A percentile compares a stretch with the other conserved stretches of the same genome.
phyloP scores from a whole-genome alignment of 192 early-diverging fungal species.

The Linnemannia zychae region DNA sequence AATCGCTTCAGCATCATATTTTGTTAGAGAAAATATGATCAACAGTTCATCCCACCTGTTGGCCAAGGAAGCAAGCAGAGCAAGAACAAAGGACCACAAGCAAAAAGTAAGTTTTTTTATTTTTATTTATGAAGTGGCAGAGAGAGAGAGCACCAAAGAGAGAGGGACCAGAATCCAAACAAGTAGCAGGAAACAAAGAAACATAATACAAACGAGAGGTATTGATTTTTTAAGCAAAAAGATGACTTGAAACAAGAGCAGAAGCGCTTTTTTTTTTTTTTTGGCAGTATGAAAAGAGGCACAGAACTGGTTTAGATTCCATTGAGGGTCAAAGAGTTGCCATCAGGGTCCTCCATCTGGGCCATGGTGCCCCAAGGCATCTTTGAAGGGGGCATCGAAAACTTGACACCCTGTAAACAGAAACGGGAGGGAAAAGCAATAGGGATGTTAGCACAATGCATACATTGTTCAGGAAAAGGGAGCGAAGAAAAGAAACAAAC shows the following conservation, averaged over 20 bases:
- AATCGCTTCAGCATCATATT: too few species aligned
- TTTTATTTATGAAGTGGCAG: too few species aligned
- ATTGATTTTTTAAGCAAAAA: too few species aligned
- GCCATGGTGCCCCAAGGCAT: slow-evolving; percentile 49
- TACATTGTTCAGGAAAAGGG: background rate
- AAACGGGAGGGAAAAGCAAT: background rate
- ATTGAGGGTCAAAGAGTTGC: slow-evolving; percentile 26
- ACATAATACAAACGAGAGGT: background rate
- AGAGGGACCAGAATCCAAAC: too few species aligned
- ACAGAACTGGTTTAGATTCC: background rate
- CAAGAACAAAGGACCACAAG: too few species aligned
- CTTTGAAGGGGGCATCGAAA: slow-evolving; percentile 32
- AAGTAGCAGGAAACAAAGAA: background rate
- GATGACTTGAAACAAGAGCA: too few species aligned
- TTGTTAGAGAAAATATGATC: too few species aligned
- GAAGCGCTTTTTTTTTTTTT: too few species aligned
- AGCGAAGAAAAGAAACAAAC: background rate
- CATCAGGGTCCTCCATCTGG: slow-evolving; percentile 39
- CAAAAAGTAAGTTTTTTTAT: too few species aligned
- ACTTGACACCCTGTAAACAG: slow-evolving; percentile 22
- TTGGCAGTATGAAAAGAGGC: background rate
- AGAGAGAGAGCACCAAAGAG: too few species aligned
- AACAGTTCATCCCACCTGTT: too few species aligned
- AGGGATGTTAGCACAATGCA: background rate
- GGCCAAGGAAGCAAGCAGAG: too few species aligned